These are phyloP conservation scores for Eimeria tenella DNA, from an alignment of 169 alveolate species.

Conservation along the genomic window DNA sequence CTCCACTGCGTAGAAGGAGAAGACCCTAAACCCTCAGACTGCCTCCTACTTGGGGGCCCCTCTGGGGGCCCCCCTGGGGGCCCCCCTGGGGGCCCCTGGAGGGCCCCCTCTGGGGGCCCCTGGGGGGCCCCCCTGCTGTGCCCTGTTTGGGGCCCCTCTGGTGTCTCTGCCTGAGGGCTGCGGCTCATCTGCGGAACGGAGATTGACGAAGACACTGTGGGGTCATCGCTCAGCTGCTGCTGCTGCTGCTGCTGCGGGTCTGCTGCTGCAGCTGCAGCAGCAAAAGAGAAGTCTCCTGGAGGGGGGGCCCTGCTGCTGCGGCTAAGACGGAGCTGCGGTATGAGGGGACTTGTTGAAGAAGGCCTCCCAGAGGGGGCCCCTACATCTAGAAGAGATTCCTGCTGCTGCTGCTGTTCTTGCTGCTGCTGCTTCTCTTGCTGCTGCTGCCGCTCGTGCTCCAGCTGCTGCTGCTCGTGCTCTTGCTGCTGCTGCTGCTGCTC, in stretches of 20 bases:
- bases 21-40: neutral
- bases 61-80: too few species aligned
- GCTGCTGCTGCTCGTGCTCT: neutral
- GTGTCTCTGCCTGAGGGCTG: too few species aligned
- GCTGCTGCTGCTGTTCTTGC: neutral
- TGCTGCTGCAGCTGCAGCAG: conserved; percentile 25
- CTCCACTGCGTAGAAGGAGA: conserved; percentile 14
- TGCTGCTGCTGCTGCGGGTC: conserved; percentile 18
- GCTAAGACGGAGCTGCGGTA: neutral
- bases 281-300: neutral
- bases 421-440: neutral
- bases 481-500: conserved; percentile 9
- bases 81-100: neutral
- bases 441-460: neutral
- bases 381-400: too few species aligned
- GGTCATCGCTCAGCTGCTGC: neutral
- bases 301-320: conserved; percentile 19
- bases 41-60: neutral
- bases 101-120: neutral
- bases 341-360: too few species aligned
- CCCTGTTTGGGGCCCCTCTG: neutral
- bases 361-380: too few species aligned
- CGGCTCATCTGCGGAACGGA: too few species aligned
- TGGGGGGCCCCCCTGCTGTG: too few species aligned
- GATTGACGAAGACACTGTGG: neutral